phyloP scores from a whole-genome alignment of 768 basidiomycete species.

The Mycena galopus region DNA sequence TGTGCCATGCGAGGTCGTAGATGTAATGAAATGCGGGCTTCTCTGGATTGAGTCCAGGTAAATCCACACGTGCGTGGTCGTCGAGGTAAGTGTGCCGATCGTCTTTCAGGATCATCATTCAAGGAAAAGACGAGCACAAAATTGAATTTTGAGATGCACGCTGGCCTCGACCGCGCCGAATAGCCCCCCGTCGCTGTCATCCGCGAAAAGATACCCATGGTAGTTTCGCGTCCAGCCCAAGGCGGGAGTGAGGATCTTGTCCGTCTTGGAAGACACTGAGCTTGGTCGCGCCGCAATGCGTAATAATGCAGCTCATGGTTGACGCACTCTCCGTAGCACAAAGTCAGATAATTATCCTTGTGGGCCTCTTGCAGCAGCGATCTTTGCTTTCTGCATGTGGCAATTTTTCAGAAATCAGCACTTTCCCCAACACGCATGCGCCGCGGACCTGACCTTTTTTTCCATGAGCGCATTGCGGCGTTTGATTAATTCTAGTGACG shows the following conservation, averaged over 20 bases:
- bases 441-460: no score
- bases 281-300: conserved; percentile 49
- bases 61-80: conserved; percentile 20
- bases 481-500: not conserved
- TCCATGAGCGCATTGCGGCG: conserved; percentile 13
- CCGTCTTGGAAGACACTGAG: conserved; percentile 51
- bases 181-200: conserved; percentile 20
- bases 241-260: conserved; percentile 49
- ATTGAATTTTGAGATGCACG: not conserved
- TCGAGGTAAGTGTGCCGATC: conserved; percentile 22
- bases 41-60: conserved; percentile 3
- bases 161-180: conserved; percentile 9
- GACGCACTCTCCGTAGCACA: conserved; percentile 10
- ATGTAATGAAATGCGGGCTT: conserved; percentile 24
- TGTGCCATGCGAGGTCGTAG: conserved; percentile 13
- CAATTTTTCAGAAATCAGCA: not conserved
- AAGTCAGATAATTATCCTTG: conserved; percentile 20
- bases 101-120: conserved; percentile 15
- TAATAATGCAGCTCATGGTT: not conserved
- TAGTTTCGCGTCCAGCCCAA: conserved; percentile 47
- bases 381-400: conserved; percentile 12
- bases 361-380: conserved; percentile 16
- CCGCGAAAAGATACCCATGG: conserved; percentile 22
- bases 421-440: no score
- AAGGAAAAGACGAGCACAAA: not conserved